These are phyloP conservation scores for Boletus mariae DNA, from an alignment of 1,284 basidiomycete genomes.

Conservation along the genomic window DNA sequence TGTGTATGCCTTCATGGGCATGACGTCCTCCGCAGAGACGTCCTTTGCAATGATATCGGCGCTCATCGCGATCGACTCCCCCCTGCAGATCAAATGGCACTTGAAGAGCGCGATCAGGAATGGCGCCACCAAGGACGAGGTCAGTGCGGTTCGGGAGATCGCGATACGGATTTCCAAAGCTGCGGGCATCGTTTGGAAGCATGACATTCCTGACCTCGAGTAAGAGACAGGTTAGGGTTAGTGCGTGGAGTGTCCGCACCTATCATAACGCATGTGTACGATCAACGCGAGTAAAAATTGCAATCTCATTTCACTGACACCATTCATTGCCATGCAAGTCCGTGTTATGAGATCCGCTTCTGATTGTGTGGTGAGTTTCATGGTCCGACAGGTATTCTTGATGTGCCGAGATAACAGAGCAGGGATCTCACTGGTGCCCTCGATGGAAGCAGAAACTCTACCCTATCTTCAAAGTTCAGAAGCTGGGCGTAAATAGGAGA, in stretches of 20 bases:
- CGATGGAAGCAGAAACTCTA: too few species aligned
- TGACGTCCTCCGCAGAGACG: conserved; percentile 29
- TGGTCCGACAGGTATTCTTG: neutral
- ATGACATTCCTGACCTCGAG: conserved; percentile 15
- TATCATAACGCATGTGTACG: too few species aligned
- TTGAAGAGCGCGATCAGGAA: conserved; percentile 33
- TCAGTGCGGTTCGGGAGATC: conserved; percentile 40
- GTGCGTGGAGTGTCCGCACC: too few species aligned
- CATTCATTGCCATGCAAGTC: too few species aligned
- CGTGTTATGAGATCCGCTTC: neutral
- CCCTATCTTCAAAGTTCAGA: too few species aligned
- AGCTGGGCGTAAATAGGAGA: too few species aligned
- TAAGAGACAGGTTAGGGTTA: too few species aligned
- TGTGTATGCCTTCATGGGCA: conserved; percentile 24
- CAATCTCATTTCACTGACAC: neutral
- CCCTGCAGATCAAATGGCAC: conserved; percentile 35
- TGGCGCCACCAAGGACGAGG: conserved; percentile 40
- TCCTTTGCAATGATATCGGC: conserved; percentile 36
- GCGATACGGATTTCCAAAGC: conserved; percentile 37
- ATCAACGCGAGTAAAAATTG: neutral
- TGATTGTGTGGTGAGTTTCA: neutral
- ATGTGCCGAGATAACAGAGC: neutral
- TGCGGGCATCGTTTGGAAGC: conserved; percentile 20
- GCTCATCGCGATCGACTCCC: conserved; percentile 35
- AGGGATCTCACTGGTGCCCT: neutral